Evolutionary conservation across 768 basidiomycete species (phyloP), one percentile per base, ranked within the genome.

Genomic region (Suillus americanus): DNA sequence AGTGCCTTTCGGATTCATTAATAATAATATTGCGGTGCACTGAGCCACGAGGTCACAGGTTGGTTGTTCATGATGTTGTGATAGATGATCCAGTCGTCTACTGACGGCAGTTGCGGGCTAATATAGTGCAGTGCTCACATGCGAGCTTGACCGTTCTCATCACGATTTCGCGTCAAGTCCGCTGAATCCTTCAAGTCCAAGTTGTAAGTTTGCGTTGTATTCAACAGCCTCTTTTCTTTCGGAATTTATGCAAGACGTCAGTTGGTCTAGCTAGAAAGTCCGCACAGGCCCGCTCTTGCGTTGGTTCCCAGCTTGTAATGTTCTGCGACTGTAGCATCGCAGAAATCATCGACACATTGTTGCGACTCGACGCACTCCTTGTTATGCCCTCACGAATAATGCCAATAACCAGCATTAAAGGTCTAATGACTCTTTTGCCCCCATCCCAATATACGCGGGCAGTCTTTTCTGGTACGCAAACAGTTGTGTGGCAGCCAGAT

Each of bases 1-100:
- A 59, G 57, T 57, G 35, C 55, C 53, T 54, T 48, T 54, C 53
- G 30, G 33, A 54, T 54, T 35, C 30, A 50, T 50, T 43, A 45
- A 45, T 46, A 50, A 28, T 43, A 45, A 45, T 46, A 48, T 54
- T 50, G 20, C 51, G 2, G 53, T 33, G 53, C 18, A n/a, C 46
- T 40, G 13, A 9, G 10, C n/a, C 51, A 53, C 51, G 28, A 53
- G 9, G 51, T 20, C 51, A 30, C 46, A 46, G n/a, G 45, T 20
- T 20, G 2, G 20, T 45, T 46, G 45, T 18, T 18, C 8, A n/a
- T 45, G 20, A 9, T 45, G 13, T n/a, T 6, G 12, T 48, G 46
- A 50, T 51, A 16, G 50, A 50, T 25, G 14, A 50, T 50, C 14
- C 14, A 28, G 25, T 50, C 25, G 9, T 51, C 25, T 25, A 50